Evolutionary conservation across 768 basidiomycete genomes (phyloP), one percentile per base, ranked within the genome.

Genomic region (Phlebiopsis gigantea): DNA sequence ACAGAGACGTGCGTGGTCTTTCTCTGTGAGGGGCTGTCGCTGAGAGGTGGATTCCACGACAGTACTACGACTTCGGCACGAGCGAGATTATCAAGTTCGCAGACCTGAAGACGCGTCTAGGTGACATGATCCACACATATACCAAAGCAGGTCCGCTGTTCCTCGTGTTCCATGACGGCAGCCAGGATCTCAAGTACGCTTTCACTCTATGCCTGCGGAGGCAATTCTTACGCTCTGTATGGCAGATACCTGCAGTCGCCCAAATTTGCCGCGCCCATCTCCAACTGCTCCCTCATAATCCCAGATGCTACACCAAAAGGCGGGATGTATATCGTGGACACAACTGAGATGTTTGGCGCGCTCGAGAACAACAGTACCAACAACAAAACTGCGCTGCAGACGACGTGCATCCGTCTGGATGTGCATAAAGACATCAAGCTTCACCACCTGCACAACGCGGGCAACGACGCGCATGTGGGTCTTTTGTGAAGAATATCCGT

Each of bases 391-490:
- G 72, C 75, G 1, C 77, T 95, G 21, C 80, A 80, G 58, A 79
- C 82, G 39, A 77, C 84, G 28, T 88, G 86, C 68, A 72, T 73
- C 46, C 80, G 84, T 51, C 76, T 94, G 21, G 79, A 82, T 49
- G 75, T 92, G 49, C 60, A 71, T 6, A 8, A 2, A 0, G 79
- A 81, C 0, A 61, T 75, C 30, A 73, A 77, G 62, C 70, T 88
- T 56, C 9, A 34, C 10, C 30, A 39, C 31, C 30, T 51, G 30
- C 93, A 93, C 75, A 95, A 94, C 64, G 90, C 89, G 1, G 91
- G 90, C 0, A 93, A 93, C 64, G 90, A 93, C 67, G 90, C 91
- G 1, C 78, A 87, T 67, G 91, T 92, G 62, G 42, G 84, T 68
- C 45, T 28, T 41, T 21, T 28, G 5, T 21, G n/a, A n/a, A n/a